Evolutionary conservation across 148 eudicot species (phyloP), one percentile per base, ranked within the genome.

Genomic region (Nepenthes gracilis): DNA sequence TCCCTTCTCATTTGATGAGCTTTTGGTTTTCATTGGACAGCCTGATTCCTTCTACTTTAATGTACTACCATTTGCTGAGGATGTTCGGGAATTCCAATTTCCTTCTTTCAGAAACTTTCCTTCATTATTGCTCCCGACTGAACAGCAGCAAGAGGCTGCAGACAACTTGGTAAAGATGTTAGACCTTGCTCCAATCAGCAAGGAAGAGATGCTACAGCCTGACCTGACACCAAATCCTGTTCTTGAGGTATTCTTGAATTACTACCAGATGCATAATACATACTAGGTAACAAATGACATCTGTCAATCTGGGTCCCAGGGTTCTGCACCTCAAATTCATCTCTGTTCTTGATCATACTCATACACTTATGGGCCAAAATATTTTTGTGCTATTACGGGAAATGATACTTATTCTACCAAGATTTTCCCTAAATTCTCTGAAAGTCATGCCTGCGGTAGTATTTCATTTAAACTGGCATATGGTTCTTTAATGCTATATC

Each of bases 31-130:
- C 38, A 64, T 9, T 73, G 75, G 68, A 61, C 82, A 93, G 99
- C 82, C 97, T 59, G 99, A 89, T 89, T 89, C 97, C 37, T 83
- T 89, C 55, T 89, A 89, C 82, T 86, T 89, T 87, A 93, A 93
- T 52, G 86, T 85, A 50, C 95, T 93, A 62, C 97, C 97, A 52
- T 93, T 89, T 71, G 90, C 86, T 47, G 99, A 93, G 80, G 99
- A 93, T 81, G 86, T 93, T 9, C 74, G 99, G 43, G 99, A 93
- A 78, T 93, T 86, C 67, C 99, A 86, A 54, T 93, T 93, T 78
- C 99, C 90, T 40, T 93, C 97, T 64, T 89, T 93, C 64, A 78
- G 77, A 74, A 86, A 75, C 70, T 70, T 93, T 33, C 95, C 99
- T 37, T 66, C 71, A 64, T 70, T 87, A 66, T 67, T 74, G 81